Evolutionary conservation across 108 stramenopile species (phyloP).

Genomic region (Fragilaria radians): DNA sequence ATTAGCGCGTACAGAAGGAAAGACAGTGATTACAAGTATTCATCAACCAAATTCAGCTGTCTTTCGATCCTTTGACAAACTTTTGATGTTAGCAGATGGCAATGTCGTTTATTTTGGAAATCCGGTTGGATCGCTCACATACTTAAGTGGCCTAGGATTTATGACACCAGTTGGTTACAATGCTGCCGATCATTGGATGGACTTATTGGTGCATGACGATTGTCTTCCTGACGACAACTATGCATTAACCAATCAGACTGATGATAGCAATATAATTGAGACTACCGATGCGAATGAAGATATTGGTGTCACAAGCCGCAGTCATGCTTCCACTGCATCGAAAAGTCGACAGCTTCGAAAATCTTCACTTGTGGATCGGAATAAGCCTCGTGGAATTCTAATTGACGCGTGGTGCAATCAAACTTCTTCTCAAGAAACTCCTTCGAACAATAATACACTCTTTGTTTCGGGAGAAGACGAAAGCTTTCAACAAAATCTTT

Average conservation of each 20-base stretch:
- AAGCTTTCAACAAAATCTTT: conserved; percentile 1
- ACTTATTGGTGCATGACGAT: conserved; percentile 51
- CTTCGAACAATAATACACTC: conserved; percentile 17
- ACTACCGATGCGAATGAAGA: background rate
- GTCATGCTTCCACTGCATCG: background rate
- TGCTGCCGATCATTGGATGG: conserved; percentile 79
- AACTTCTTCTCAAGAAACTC: conserved; percentile 20
- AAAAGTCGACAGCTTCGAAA: background rate
- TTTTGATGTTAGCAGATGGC: conserved; percentile 58
- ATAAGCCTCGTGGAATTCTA: conserved; percentile 22
- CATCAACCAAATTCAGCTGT: conserved; percentile 69
- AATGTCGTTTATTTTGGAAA: conserved; percentile 70
- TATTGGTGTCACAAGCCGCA: background rate
- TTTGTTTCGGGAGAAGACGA: conserved; percentile 1
- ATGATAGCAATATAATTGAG: background rate
- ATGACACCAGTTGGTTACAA: conserved; percentile 66
- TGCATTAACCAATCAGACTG: conserved; percentile 1
- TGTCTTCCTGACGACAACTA: background rate
- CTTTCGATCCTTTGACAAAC: conserved; percentile 53
- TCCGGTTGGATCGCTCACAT: conserved; percentile 38
- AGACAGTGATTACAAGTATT: conserved; percentile 64
- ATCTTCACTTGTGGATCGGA: background rate
- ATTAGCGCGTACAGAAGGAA: conserved; percentile 33
- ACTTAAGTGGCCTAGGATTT: conserved; percentile 30
- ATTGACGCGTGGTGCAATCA: conserved; percentile 59